These are phyloP conservation scores for Peronosclerospora sorghi DNA, from an alignment of 352 stramenopile genomes.

Conservation along the genomic window DNA sequence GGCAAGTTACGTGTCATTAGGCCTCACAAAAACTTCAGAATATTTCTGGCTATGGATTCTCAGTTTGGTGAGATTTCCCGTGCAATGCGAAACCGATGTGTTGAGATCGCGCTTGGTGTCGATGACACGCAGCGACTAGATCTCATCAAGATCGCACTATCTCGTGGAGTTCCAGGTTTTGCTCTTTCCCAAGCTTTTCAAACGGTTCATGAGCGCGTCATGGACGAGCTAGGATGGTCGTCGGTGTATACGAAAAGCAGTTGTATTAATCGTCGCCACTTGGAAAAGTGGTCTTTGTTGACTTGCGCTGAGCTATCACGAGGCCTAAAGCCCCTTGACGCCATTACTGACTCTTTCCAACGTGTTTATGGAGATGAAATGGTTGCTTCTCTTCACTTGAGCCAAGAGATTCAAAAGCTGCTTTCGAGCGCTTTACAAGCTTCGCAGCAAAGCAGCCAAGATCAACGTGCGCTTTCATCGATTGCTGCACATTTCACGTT, in stretches of 20 bases:
- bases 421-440: conserved; percentile 28
- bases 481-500: conserved; percentile 33
- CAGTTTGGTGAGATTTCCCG: conserved; percentile 95
- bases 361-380: conserved; percentile 52
- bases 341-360: conserved; percentile 46
- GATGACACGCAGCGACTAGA: conserved; percentile 48
- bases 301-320: conserved; percentile 53
- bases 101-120: conserved; percentile 88
- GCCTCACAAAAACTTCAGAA: conserved; percentile 95
- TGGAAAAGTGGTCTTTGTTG: conserved; percentile 71
- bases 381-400: conserved; percentile 30
- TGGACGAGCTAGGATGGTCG: conserved; percentile 20
- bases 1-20: conserved; percentile 89
- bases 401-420: conserved; percentile 20
- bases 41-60: conserved; percentile 98
- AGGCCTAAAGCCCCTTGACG: conserved; percentile 27
- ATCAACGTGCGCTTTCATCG: conserved; percentile 27
- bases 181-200: conserved; percentile 57
- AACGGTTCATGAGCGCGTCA: conserved; percentile 37
- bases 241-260: conserved; percentile 14
- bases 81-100: conserved; percentile 99
- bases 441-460: conserved; percentile 10
- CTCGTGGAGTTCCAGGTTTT: conserved; percentile 54
- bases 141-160: conserved; percentile 46
- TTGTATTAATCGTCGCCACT: conserved; percentile 55